These are phyloP conservation scores for Persicaria tinctoria DNA, from an alignment of 148 eudicot species.

Conservation along the genomic window DNA sequence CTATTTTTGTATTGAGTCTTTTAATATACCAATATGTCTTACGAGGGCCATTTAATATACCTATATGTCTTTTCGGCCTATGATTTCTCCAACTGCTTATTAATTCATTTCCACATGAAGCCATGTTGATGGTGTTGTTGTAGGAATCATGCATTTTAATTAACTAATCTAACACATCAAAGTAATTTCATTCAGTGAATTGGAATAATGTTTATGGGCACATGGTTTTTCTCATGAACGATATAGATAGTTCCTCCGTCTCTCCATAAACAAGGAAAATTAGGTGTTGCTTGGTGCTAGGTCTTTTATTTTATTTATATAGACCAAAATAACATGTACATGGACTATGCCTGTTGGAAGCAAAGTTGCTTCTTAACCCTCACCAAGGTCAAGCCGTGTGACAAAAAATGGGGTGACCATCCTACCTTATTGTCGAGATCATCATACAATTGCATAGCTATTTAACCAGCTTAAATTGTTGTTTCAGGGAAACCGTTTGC, in stretches of 20 bases:
- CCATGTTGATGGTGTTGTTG: not conserved
- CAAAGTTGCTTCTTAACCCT: too few species aligned
- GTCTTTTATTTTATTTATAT: not conserved
- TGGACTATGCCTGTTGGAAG: too few species aligned
- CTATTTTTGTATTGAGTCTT: too few species aligned
- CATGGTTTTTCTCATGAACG: not conserved
- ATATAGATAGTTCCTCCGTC: not conserved
- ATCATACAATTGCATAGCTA: not conserved
- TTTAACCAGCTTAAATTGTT: constrained; percentile 14
- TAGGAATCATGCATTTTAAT: not conserved
- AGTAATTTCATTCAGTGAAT: not conserved
- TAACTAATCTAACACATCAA: not conserved
- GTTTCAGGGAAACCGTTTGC: constrained; percentile 85
- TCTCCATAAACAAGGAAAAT: not conserved
- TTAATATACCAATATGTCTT: too few species aligned
- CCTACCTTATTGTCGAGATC: not conserved
- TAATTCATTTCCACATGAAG: not conserved
- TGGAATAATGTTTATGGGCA: not conserved
- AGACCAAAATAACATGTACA: too few species aligned
- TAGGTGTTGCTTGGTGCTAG: not conserved
- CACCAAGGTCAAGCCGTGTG: too few species aligned
- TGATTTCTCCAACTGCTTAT: not conserved
- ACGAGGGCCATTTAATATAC: too few species aligned
- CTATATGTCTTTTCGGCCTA: too few species aligned
- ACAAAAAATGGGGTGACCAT: not conserved